phyloP scores from a whole-genome alignment of 371 early-diverging fungal genomes.

The Lichtheimia hyalospora region DNA sequence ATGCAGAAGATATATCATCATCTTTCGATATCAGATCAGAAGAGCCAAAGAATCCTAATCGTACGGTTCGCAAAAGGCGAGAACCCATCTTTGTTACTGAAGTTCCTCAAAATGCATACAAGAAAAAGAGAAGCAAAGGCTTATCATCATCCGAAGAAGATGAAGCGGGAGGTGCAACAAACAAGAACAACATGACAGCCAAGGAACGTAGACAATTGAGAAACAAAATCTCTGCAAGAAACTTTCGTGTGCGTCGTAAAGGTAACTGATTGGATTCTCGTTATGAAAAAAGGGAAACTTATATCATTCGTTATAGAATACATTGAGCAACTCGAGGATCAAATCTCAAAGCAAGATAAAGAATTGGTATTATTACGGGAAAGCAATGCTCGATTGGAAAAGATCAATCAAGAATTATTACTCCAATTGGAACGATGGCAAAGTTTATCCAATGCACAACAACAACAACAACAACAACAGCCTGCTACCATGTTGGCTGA shows the following conservation, averaged over 20 bases:
- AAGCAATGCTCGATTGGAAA: conserved; percentile 8
- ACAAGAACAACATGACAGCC: conserved; percentile 65
- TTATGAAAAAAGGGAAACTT: not conserved
- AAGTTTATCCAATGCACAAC: not conserved
- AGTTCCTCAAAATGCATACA: conserved; percentile 20
- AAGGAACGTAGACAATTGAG: conserved; percentile 86
- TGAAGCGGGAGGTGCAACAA: conserved; percentile 5
- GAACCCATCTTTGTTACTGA: conserved; percentile 28
- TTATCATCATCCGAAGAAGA: conserved; percentile 8
- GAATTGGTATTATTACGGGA: conserved; percentile 11
- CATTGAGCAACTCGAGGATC: conserved; percentile 18
- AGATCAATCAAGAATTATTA: conserved; percentile 6
- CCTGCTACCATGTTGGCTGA: too few species aligned
- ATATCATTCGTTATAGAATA: conserved; percentile 5
- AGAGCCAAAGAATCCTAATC: not conserved
- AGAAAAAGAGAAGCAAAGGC: conserved; percentile 16
- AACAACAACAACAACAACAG: conserved; percentile 1
- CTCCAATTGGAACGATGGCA: conserved; percentile 13
- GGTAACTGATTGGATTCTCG: conserved; percentile 43
- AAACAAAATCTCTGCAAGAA: conserved; percentile 88
- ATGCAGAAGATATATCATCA: too few species aligned
- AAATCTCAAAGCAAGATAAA: conserved; percentile 16
- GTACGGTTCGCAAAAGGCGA: not conserved
- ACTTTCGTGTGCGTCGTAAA: conserved; percentile 86
- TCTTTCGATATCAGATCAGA: too few species aligned